A percentile compares a stretch with the other conserved stretches of the same genome.
Conservation (phyloP, 2,329 filamentous ascomycete species). For the Arthrobotrys musiformis region DNA sequence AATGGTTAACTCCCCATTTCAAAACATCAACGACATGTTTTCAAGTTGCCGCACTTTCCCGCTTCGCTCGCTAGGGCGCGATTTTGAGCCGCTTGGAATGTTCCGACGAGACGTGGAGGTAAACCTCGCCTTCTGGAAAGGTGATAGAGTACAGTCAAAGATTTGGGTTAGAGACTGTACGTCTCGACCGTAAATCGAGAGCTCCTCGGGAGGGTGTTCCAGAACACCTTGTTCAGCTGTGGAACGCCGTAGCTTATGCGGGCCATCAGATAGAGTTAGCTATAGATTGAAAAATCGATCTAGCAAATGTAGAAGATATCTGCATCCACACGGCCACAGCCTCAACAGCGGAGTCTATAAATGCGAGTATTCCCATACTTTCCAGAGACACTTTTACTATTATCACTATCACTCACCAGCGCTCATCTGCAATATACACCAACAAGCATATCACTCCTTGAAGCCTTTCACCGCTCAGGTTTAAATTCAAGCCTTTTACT, state of each 20-base stretch:
- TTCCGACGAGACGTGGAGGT: not conserved
- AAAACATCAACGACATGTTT: not conserved
- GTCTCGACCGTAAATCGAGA: not conserved
- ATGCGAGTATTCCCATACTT: not conserved
- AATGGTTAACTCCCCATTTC: not conserved
- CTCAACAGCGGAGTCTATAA: slow-evolving; percentile 16
- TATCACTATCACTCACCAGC: slow-evolving; percentile 1
- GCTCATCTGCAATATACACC: not conserved
- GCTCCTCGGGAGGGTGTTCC: not conserved
- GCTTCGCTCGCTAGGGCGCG: not conserved
- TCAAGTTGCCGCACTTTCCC: not conserved
- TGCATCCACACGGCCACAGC: no score
- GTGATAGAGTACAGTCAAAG: not conserved
- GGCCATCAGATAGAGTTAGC: no score
- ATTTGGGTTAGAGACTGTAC: not conserved
- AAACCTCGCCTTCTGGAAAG: not conserved
- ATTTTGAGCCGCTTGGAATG: not conserved
- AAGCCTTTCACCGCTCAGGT: no score
- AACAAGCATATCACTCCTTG: not conserved
- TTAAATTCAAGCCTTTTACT: no score
- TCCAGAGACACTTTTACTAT: not conserved
- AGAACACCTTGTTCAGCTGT: not conserved
- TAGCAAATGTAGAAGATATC: no score
- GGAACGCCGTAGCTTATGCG: not conserved
- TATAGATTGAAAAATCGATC: no score